Evolutionary conservation across 768 basidiomycete genomes (phyloP), one percentile per base, ranked within the genome.

Genomic region (Collybiopsis confluens): DNA sequence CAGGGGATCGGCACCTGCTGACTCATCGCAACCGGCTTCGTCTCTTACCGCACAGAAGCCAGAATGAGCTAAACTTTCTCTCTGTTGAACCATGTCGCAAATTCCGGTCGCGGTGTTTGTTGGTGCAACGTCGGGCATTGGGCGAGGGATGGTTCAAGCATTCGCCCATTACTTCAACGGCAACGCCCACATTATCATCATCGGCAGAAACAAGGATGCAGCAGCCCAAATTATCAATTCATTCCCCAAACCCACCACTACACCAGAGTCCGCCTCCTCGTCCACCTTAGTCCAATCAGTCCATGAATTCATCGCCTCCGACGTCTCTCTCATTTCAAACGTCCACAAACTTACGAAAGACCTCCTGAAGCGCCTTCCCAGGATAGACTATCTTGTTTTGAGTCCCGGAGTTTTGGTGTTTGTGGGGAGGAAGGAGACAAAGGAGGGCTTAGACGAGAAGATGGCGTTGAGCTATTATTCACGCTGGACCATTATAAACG

Each of bases 101-200:
- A 33, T 26, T 5, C 64, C 64, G 2, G 57, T 61, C 2, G 63
- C 64, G 13, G 48, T 65, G 26, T 64, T 65, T 26, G 50, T 65
- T n/a, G 64, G 64, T 18, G 64, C 63, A 10, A 64, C 63, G 1
- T 62, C 63, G 8, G 64, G 64, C 26, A 65, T 65, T 13, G 74
- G 74, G 18, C 64, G 67, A 46, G 72, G 64, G 9, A 66, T 68
- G 51, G 73, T 70, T 0, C 58, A 65, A 35, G 62, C 65, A 13
- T 71, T 74, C 54, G 71, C 72, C 1, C 58, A 62, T 24, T 63
- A 70, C 60, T 68, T 70, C 7, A 65, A 73, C 36, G 72, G 73
- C 42, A 65, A 70, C 53, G 62, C 70, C 23, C 70, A 73, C 51
- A 73, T 75, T 59, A 64, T 75, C 51, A 57, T 75, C 56, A 58